phyloP scores from a whole-genome alignment of 169 alveolate genomes.

The Plasmodium knowlesi region DNA sequence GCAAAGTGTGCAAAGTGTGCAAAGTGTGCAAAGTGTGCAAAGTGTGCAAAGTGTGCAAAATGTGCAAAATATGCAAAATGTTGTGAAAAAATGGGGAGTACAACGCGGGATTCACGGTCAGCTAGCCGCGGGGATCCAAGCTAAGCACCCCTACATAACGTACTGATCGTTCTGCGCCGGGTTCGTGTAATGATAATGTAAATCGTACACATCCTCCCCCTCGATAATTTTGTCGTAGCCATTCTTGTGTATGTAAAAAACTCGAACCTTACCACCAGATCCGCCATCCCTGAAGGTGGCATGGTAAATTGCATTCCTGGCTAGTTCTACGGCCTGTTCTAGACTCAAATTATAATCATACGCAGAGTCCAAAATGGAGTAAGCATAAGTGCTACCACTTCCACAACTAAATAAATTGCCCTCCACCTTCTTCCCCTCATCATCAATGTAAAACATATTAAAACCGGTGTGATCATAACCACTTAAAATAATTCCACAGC shows the following conservation, averaged over 20 bases:
- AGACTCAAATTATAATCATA: constrained; percentile 94
- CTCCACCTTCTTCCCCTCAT: constrained; percentile 95
- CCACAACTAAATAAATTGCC: constrained; percentile 95
- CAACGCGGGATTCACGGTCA: neutral
- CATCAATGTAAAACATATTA: constrained; percentile 93
- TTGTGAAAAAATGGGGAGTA: neutral
- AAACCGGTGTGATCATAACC: constrained; percentile 94
- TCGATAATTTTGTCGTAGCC: constrained; percentile 94
- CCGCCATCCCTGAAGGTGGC: constrained; percentile 99
- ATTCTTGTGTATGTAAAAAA: constrained; percentile 94
- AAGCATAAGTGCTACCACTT: constrained; percentile 98
- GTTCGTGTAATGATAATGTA: constrained; percentile 90
- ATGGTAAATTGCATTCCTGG: constrained; percentile 97
- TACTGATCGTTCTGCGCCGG: constrained; percentile 68
- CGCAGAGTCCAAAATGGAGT: constrained; percentile 96
- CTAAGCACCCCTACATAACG: constrained; percentile 26
- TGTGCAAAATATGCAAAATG: neutral
- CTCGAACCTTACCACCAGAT: constrained; percentile 99
- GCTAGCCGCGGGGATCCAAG: neutral
- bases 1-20: too few relatives aligned
- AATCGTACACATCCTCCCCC: constrained; percentile 92
- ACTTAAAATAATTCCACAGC: constrained; percentile 96
- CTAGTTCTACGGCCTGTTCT: constrained; percentile 98
- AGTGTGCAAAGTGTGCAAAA: neutral
- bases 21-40: too few relatives aligned